phyloP scores from a whole-genome alignment of 495 filamentous ascomycete genomes.

The Aspergillus kassunensis region DNA sequence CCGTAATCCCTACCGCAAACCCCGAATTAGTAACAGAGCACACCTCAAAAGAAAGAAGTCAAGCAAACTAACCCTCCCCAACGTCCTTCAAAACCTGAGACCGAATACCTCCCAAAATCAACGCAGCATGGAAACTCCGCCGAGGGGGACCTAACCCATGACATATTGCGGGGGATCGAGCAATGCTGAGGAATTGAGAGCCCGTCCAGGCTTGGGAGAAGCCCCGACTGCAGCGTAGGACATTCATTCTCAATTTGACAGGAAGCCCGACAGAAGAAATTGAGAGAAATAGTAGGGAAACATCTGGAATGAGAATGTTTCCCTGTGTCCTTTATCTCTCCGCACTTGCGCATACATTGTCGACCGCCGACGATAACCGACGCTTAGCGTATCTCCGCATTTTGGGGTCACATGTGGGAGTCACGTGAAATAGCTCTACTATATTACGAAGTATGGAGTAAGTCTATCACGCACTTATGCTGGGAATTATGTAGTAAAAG shows the following conservation, averaged over 20 bases:
- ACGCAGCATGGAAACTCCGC: constrained; percentile 58
- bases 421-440: not conserved
- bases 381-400: constrained; percentile 25
- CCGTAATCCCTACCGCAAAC: constrained; percentile 70
- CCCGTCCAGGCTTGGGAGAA: constrained; percentile 26
- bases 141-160: constrained; percentile 23
- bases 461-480: no score
- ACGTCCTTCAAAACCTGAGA: constrained; percentile 94
- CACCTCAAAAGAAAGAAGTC: no score
- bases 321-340: constrained; percentile 17
- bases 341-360: constrained; percentile 7
- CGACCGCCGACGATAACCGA: constrained; percentile 45
- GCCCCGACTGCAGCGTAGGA: constrained; percentile 28
- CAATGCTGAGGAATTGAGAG: constrained; percentile 28
- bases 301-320: not conserved
- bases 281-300: constrained; percentile 9
- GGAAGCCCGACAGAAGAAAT: constrained; percentile 4
- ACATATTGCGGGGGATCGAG: constrained; percentile 16
- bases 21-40: constrained; percentile 17
- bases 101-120: constrained; percentile 59
- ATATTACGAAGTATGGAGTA: no score
- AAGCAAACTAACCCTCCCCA: constrained; percentile 76
- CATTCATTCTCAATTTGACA: constrained; percentile 28
- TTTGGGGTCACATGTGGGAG: constrained; percentile 1
- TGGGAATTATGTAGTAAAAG: no score